These are phyloP conservation scores for Moesziomyces aphidis DNA, from an alignment of 1,284 basidiomycete genomes.

Conservation along the genomic window DNA sequence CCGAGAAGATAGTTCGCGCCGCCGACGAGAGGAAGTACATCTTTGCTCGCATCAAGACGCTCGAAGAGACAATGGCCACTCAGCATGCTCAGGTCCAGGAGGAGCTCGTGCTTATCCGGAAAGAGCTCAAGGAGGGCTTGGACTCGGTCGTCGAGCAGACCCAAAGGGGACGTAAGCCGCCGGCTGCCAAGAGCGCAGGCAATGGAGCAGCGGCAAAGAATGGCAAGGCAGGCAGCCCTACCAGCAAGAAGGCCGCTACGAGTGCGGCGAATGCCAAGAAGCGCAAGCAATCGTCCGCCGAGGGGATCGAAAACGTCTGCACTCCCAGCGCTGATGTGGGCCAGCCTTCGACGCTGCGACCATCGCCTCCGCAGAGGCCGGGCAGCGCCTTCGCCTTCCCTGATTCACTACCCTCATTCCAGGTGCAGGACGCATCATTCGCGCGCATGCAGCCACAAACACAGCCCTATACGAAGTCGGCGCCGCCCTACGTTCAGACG, in stretches of 20 bases:
- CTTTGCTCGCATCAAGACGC: constrained; percentile 15
- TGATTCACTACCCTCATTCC: too few species aligned
- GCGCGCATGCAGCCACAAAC: too few species aligned
- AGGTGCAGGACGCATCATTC: too few species aligned
- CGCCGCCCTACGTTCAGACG: too few species aligned
- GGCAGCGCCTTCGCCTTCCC: too few species aligned
- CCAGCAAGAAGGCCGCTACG: constrained; percentile 11
- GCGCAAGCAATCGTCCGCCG: neutral
- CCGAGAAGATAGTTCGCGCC: constrained; percentile 13
- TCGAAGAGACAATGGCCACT: constrained; percentile 15
- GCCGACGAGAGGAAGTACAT: constrained; percentile 21
- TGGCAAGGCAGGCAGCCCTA: constrained; percentile 11
- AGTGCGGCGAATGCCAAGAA: neutral
- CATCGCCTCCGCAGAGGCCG: too few species aligned
- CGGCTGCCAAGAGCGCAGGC: neutral
- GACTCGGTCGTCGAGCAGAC: constrained; percentile 7
- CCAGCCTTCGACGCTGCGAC: too few species aligned
- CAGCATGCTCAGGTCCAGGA: constrained; percentile 11
- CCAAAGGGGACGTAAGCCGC: constrained; percentile 2
- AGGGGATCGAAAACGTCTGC: too few species aligned
- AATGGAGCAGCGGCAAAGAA: constrained; percentile 1
- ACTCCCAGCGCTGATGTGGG: too few species aligned
- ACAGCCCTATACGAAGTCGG: too few species aligned
- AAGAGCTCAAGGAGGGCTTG: constrained; percentile 12
- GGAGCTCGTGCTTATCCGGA: constrained; percentile 11